Conservation (phyloP, 345 rosid species). For the Laguncularia racemosa region DNA sequence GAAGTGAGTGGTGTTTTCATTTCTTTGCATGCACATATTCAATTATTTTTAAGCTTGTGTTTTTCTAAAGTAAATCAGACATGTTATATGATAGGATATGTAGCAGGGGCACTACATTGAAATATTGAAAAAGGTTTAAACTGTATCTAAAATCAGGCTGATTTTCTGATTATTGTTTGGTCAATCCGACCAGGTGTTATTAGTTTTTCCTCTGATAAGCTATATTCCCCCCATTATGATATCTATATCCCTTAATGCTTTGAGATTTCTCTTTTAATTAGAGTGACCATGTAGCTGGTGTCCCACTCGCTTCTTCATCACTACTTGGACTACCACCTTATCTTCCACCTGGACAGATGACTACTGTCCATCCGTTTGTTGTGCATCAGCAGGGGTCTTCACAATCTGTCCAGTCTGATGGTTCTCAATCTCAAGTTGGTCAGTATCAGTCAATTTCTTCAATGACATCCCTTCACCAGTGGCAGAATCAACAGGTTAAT, state of each 20-base stretch:
- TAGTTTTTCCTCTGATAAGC: no score
- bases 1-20: not conserved
- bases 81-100: no score
- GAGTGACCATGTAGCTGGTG: conserved; percentile 46
- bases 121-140: no score
- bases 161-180: no score
- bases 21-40: not conserved
- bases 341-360: conserved; percentile 70
- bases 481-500: conserved; percentile 71
- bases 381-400: conserved; percentile 73
- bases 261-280: conserved; percentile 7
- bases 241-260: not conserved
- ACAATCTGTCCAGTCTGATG: conserved; percentile 55
- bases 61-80: no score
- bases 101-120: no score
- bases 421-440: conserved; percentile 50
- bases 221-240: no score
- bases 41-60: no score
- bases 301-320: conserved; percentile 49
- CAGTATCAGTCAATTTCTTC: conserved; percentile 45
- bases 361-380: conserved; percentile 64
- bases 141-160: no score
- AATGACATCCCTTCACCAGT: conserved; percentile 42
- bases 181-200: no score
- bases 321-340: conserved; percentile 57